Percentiles rank a stretch among this genome's conserved stretches.
These are phyloP conservation scores for Panus rudis DNA, from an alignment of 768 basidiomycete species.

Conservation along the genomic window DNA sequence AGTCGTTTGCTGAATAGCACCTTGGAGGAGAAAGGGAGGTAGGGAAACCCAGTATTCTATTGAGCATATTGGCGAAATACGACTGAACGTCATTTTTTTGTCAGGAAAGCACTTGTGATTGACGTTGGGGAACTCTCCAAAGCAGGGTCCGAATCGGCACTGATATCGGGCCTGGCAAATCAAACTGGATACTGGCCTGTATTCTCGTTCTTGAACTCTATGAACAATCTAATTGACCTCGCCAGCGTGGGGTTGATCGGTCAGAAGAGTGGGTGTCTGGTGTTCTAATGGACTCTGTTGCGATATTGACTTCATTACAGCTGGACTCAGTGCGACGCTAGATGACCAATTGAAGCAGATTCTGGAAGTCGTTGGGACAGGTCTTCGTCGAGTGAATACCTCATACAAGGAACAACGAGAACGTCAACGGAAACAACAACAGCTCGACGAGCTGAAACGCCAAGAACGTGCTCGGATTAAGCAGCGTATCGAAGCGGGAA, in stretches of 20 bases:
- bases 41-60: constrained; percentile 10
- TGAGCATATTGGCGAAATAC: not conserved
- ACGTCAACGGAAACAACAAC: constrained; percentile 31
- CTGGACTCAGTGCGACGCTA: constrained; percentile 75
- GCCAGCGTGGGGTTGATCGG: constrained; percentile 92
- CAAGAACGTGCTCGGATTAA: constrained; percentile 32
- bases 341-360: constrained; percentile 81
- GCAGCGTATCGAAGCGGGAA: constrained; percentile 50
- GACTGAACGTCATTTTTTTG: not conserved
- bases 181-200: constrained; percentile 90
- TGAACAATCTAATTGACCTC: constrained; percentile 83
- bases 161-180: constrained; percentile 60
- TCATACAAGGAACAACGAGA: constrained; percentile 41
- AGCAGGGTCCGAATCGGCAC: constrained; percentile 57
- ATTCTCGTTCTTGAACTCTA: constrained; percentile 76
- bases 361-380: constrained; percentile 67
- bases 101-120: constrained; percentile 67
- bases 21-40: constrained; percentile 50
- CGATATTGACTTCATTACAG: constrained; percentile 30
- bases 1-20: constrained; percentile 47
- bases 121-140: constrained; percentile 76
- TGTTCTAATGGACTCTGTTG: not conserved
- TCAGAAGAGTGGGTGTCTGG: constrained; percentile 60
- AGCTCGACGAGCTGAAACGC: constrained; percentile 28
- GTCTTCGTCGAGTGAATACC: constrained; percentile 57